Evolutionary conservation across 176 grass and related monocot genomes (phyloP), one percentile per base, ranked within the genome.

Genomic region (Hyparrhenia diplandra): DNA sequence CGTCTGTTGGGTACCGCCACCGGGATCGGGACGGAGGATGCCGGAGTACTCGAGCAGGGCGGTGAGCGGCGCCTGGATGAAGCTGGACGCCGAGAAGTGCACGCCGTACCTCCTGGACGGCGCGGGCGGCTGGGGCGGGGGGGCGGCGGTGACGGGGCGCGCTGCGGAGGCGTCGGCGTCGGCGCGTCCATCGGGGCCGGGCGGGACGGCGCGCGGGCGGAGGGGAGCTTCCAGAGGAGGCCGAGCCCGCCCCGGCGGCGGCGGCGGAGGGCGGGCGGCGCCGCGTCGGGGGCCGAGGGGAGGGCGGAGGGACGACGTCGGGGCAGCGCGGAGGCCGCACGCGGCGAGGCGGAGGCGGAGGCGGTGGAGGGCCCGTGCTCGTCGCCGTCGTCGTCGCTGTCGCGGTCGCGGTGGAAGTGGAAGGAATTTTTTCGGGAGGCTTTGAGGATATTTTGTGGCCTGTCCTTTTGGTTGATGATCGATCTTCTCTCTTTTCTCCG

Each of bases 21-120:
- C 69, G 28, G 87, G 75, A 6, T 82, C 89, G 73, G 73, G 29
- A 25, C 91, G 95, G 60, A 98, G 83, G 85, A 98, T 75, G 63
- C 95, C 95, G n/a, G 92, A 93, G 82, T 93, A 91, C 85, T 98
- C 92, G 72, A 98, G 79, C 69, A 92, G 90, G 41, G 92, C 92
- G 41, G 92, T 88, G 55, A 98, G 90, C 58, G 90, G 90, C 70
- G 92, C 90, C 92, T 95, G 95, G 90, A 98, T 92, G 82, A 95
- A 90, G 79, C 80, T 89, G 14, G 92, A 95, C 27, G 95, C 83
- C 6, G 92, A 95, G 84, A 95, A 95, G 74, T 91, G 92, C 67
- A 98, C 82, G 43, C 95, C 82, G 69, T 91, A 98, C 69, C 95
- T 71, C 84, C 95, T 87, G 9, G 86, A 85, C 69, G 85, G 60